phyloP scores from a whole-genome alignment of 2,329 filamentous ascomycete genomes.

The Endothia cerciana region DNA sequence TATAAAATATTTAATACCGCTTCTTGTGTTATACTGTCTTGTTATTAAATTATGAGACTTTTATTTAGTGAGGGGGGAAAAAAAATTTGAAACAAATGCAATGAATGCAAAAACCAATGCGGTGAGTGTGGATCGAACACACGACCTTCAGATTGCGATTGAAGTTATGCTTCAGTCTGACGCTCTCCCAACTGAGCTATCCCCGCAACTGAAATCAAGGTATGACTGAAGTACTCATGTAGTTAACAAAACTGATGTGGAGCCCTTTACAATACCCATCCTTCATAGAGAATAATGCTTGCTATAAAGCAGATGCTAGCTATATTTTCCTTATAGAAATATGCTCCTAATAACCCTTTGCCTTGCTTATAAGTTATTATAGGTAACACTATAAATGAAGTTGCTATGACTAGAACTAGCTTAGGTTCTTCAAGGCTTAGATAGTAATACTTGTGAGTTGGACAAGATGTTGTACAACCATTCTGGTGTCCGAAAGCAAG shows the following conservation, averaged over 20 bases:
- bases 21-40: too few relatives aligned
- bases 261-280: too few relatives aligned
- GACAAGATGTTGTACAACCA: too few relatives aligned
- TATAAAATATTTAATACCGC: too few relatives aligned
- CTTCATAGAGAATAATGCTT: too few relatives aligned
- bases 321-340: neutral
- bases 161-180: slow-evolving; percentile 1
- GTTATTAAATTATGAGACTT: too few relatives aligned
- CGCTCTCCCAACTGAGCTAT: slow-evolving; percentile 7
- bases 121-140: slow-evolving; percentile 7
- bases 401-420: too few relatives aligned
- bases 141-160: slow-evolving; percentile 3
- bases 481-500: neutral
- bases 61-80: too few relatives aligned
- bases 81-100: neutral
- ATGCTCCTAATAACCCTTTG: neutral
- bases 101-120: neutral
- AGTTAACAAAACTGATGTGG: neutral
- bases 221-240: neutral
- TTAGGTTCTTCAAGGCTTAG: too few relatives aligned
- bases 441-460: too few relatives aligned
- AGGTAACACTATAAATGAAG: too few relatives aligned
- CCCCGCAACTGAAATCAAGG: neutral
- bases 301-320: neutral
- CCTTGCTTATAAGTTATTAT: neutral